phyloP scores from a whole-genome alignment of 2,329 filamentous ascomycete genomes.

The Talaromyces sp. region DNA sequence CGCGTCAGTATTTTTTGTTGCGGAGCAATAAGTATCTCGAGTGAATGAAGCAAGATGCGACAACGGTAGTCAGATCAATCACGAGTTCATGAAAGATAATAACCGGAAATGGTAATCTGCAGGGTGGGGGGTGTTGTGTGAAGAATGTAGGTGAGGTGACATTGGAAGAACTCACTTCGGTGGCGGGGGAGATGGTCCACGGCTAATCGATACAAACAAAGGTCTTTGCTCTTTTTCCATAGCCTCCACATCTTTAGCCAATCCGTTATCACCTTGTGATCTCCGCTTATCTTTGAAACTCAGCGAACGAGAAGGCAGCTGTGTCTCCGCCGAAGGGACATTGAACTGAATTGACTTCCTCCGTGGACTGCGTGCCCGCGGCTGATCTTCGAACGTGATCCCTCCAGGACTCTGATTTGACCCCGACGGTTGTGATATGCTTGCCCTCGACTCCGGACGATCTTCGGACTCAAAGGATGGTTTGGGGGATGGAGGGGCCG shows the following conservation, averaged over 20 bases:
- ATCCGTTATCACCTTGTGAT: constrained; percentile 21
- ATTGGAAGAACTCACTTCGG: constrained; percentile 38
- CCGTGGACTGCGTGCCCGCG: constrained; percentile 28
- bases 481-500: constrained; percentile 21
- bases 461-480: constrained; percentile 23
- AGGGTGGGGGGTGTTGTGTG: too few relatives aligned
- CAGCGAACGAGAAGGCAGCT: constrained; percentile 30
- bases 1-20: too few relatives aligned
- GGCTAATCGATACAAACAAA: constrained; percentile 24
- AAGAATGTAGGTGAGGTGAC: background rate
- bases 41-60: too few relatives aligned
- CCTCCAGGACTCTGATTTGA: constrained; percentile 24
- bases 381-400: constrained; percentile 25
- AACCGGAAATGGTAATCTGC: background rate
- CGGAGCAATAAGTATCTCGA: too few relatives aligned
- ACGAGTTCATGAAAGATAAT: background rate
- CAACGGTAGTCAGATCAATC: too few relatives aligned
- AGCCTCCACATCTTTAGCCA: constrained; percentile 17
- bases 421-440: constrained; percentile 13
- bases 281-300: constrained; percentile 31
- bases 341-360: constrained; percentile 46
- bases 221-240: constrained; percentile 22
- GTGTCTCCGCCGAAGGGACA: constrained; percentile 31
- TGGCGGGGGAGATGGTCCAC: constrained; percentile 44
- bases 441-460: constrained; percentile 13